Base-by-base conservation (phyloP, 139 green algal species). In the Pseudopediastrum boryanum region DNA sequence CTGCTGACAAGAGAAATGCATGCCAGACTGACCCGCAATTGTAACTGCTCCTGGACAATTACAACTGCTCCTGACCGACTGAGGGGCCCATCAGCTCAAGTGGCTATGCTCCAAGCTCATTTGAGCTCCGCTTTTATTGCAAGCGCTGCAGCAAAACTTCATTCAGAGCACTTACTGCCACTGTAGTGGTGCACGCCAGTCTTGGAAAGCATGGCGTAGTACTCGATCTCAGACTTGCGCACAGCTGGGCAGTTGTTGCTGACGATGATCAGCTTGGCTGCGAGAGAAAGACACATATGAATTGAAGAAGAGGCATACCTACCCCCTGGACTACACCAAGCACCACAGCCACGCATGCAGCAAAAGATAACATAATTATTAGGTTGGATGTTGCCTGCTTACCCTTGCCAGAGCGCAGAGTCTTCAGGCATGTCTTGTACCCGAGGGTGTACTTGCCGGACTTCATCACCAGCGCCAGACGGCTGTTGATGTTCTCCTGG, bases 171-270 rank as follows among this genome's bases (percentile, higher is more conserved):
- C 92, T 93, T 64, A 96, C 91, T 98, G 84, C 96, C 96, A 39
- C 75, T 83, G 91, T 98, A 99, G 90, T 99, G 97, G 90, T 98
- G 94, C 70, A 99, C 97, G 80, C 91, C 93, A 33, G 95, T 97
- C 93, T 99, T 99, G 77, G 94, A 93, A 6, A 99, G 93, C 97
- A 99, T 99, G 75, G 97, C 96, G 80, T 98, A 99, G 94, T 99
- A 99, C 93, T 99, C 97, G 35, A 99, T 94, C 91, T 99, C 97
- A 42, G 91, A 96, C 89, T 98, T 98, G 79, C 94, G 86, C 58
- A 99, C 90, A 25, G 94, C 81, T 25, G 94, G 96, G 85, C 89
- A 96, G 93, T 99, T 99, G 93, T 94, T 98, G 85, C 84, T 91
- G 85, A 99, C 97, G 72, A 99, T 94, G 23, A 99, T 86, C 71